Base-by-base conservation (phyloP, 768 basidiomycete species). In the Dioszegia crocea region DNA sequence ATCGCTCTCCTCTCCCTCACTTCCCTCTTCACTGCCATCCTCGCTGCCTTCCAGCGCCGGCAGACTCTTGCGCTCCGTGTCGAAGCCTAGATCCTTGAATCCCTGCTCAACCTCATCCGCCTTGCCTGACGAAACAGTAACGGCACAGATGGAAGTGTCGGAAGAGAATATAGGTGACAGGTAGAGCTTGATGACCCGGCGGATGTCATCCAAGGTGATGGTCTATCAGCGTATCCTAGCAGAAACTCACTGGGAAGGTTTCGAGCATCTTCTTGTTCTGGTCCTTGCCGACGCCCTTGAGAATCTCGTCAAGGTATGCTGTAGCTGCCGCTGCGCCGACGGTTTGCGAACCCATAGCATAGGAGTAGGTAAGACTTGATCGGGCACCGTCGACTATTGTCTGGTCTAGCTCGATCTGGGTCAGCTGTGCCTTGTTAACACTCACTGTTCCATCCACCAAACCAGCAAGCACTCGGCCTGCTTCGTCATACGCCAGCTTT, bases 371-470 rank as follows among this genome's bases (percentile, higher is more conserved):
- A 62, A 96, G 86, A 47, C 85, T 88, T 63, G 89, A 92, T 80
- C 94, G 91, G 4, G 92, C 90, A 0, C 89, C 88, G 65, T 97
- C 92, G 36, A 98, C 78, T 9, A 85, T 84, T 0, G 88, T 86
- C 53, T 86, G 82, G 38, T 91, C 88, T 9, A 99, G 79, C 39
- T 83, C 81, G 65, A 94, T 84, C 92, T 97, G 60, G 49, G 21
- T 41, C 55, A 49, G 40, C 40, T 27, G 16, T n/a, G 38, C 23
- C 14, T 5, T 1, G 12, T 2, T 10, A 5, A 2, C n/a, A 56
- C 54, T 45, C 73, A 96, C 94, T 19, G 87, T 82, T 47, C 89
- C 89, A 66, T 94, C 84, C 2, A 87, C 86, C 21, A 99, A 80
- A 23, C 87, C 87, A 43, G 81, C 81, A 46, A 98, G 81, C 19